Evolutionary conservation across 495 filamentous ascomycete genomes (phyloP).

Genomic region (Pyrenula massariospora): DNA sequence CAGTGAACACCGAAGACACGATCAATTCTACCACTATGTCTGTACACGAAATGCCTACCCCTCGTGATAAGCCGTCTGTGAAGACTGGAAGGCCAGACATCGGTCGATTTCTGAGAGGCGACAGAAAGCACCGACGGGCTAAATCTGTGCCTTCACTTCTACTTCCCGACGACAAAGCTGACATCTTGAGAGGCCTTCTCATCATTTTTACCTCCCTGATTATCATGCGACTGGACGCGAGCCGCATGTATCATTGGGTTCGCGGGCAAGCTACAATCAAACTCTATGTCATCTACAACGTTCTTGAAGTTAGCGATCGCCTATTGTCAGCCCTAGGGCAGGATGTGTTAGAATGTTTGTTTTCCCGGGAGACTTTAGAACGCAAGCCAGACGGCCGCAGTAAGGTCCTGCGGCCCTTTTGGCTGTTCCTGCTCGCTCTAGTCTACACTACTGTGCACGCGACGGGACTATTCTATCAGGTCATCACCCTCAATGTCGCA

Average conservation of each 20-base stretch:
- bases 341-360: conserved; percentile 91
- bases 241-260: conserved; percentile 96
- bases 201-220: conserved; percentile 74
- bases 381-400: conserved; percentile 78
- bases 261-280: conserved; percentile 94
- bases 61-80: background rate
- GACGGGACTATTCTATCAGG: conserved; percentile 85
- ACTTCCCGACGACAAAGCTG: conserved; percentile 82
- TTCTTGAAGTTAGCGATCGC: conserved; percentile 79
- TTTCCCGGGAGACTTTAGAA: conserved; percentile 83
- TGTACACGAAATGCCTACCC: background rate
- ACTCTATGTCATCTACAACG: conserved; percentile 96
- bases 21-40: background rate
- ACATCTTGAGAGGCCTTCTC: conserved; percentile 79
- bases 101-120: background rate
- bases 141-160: conserved; percentile 77
- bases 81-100: background rate
- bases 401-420: conserved; percentile 82
- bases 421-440: conserved; percentile 79
- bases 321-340: conserved; percentile 85
- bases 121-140: conserved; percentile 48
- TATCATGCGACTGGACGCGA: conserved; percentile 88
- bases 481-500: conserved; percentile 93
- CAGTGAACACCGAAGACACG: conserved; percentile 7
- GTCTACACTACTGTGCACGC: conserved; percentile 82